Evolutionary conservation across 345 rosid species (phyloP), one percentile per base, ranked within the genome.

Genomic region (Hypericum perforatum): DNA sequence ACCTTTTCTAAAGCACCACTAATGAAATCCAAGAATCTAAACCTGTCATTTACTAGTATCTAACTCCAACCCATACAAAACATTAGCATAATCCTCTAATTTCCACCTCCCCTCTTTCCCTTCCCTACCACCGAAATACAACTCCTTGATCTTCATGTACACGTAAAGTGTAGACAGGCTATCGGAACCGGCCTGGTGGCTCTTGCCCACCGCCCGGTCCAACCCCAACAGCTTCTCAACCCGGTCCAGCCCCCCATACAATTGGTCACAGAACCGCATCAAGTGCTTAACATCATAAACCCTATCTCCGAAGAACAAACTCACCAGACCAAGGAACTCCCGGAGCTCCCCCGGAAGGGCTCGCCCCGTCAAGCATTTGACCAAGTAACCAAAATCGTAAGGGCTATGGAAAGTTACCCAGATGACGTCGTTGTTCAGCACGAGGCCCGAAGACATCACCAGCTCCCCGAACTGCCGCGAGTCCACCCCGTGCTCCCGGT

Each of bases 371-470:
- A 90, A 78, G 11, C 79, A 74, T 70, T 91, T 91, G 43, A 91
- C 75, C 5, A 91, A 48, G 69, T 91, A 91, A 48, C 98, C 96
- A 52, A 88, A 91, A 65, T 91, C 98, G 39, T 89, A 84, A 53
- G 94, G 94, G 79, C 94, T 77, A 69, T 86, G 97, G 52, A 89
- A 89, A 10, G 88, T 79, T n/a, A 89, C 94, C 95, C 95, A 89
- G 57, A 88, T 86, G 65, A 89, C 94, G 0, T 76, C 58, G 5
- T 77, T 82, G 52, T 82, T 86, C 51, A 90, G 76, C 13, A 89
- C 77, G 14, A 89, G 74, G 6, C 97, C 97, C 1, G 95, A 82
- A 0, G 95, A 82, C 88, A 89, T 86, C 77, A 86, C 60, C 66
- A 86, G 51, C 73, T 86, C 94, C 4, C 94, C 86, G 50, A 89